Conservation (phyloP, 2,329 filamentous ascomycete species). For the Daldinia sp. region DNA sequence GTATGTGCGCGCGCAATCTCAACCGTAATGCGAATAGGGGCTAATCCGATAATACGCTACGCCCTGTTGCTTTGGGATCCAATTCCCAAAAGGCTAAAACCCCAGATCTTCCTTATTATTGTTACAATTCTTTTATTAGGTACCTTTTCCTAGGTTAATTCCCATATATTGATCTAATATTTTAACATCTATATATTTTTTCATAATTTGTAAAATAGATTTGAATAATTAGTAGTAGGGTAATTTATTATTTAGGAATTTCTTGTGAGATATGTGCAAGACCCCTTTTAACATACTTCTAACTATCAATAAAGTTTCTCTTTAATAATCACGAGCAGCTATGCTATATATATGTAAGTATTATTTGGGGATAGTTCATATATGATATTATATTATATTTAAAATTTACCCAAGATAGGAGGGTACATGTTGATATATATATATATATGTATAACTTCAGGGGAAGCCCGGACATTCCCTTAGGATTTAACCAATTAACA, state of each 20-base stretch:
- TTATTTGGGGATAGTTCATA: neutral
- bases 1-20: conserved; percentile 13
- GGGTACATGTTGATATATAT: neutral
- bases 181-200: neutral
- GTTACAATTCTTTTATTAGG: neutral
- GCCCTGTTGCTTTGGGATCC: conserved; percentile 2
- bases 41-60: conserved; percentile 23
- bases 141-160: neutral
- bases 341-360: neutral
- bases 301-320: conserved; percentile 16
- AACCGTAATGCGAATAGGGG: conserved; percentile 18
- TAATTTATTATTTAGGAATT: neutral
- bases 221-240: conserved; percentile 2
- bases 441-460: conserved; percentile 7
- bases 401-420: neutral
- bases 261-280: conserved; percentile 2
- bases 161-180: neutral
- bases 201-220: neutral
- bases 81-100: neutral
- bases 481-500: conserved; percentile 9
- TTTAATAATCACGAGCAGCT: conserved; percentile 11
- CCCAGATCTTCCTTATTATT: neutral
- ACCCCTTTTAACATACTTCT: conserved; percentile 22
- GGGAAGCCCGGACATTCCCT: neutral
- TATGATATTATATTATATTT: too few relatives aligned